A percentile compares a stretch with the other conserved stretches of the same genome.
phyloP scores from a whole-genome alignment of 495 filamentous ascomycete species.

The Annulohypoxylon moriforme region DNA sequence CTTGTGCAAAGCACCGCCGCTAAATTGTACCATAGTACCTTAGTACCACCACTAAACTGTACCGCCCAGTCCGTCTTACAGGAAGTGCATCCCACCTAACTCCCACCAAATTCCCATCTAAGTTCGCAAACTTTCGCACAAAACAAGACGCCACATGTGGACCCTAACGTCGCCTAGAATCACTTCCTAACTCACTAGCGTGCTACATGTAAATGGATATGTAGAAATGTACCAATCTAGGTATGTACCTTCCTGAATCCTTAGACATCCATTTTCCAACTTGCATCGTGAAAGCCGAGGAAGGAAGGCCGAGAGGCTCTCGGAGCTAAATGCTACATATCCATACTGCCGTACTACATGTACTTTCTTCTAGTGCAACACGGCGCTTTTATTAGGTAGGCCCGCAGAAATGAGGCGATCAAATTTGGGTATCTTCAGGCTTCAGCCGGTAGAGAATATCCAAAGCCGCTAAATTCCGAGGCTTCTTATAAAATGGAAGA shows the following conservation, averaged over 20 bases:
- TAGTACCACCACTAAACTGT: conserved; percentile 10
- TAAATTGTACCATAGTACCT: neutral
- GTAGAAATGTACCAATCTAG: neutral
- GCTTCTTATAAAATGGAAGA: neutral
- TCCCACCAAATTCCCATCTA: conserved; percentile 22
- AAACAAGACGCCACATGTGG: conserved; percentile 22
- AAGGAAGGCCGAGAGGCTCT: conserved; percentile 22
- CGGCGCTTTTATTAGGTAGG: conserved; percentile 22
- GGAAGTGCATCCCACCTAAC: conserved; percentile 35
- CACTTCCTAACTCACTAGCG: conserved; percentile 17
- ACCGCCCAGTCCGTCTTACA: conserved; percentile 5
- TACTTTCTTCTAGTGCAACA: conserved; percentile 4
- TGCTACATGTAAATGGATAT: neutral
- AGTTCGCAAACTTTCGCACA: conserved; percentile 28
- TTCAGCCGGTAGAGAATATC: conserved; percentile 19
- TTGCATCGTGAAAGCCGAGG: conserved; percentile 13
- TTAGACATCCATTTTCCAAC: neutral
- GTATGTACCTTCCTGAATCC: neutral
- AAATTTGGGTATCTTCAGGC: conserved; percentile 5
- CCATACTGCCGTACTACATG: no score
- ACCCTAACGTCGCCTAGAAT: conserved; percentile 21
- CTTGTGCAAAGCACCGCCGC: conserved; percentile 23
- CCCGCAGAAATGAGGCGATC: conserved; percentile 18
- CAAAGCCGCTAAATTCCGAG: neutral
- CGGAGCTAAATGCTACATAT: conserved; percentile 32